Conservation (phyloP, 306 rosid genomes). For the Vachellia collinsii region DNA sequence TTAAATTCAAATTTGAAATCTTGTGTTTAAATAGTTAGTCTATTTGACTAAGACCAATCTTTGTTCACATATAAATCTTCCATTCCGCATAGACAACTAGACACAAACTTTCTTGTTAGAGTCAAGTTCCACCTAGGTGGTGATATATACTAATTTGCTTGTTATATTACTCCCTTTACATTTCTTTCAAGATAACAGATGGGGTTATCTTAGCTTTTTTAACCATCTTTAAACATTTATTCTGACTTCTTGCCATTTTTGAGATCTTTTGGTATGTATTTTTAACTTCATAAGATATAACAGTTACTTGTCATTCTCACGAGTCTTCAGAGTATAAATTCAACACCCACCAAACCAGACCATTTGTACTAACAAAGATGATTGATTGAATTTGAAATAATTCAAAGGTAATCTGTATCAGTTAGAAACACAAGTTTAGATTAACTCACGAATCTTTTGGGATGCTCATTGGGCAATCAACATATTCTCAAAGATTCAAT, state of each 20-base stretch:
- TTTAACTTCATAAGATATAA: background rate
- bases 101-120: background rate
- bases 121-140: background rate
- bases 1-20: too few relatives aligned
- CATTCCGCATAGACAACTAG: background rate
- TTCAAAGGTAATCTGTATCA: background rate
- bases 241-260: background rate
- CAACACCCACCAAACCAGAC: slow-evolving; percentile 7
- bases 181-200: background rate
- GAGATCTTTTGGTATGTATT: background rate
- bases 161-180: background rate
- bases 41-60: too few relatives aligned
- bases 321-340: background rate
- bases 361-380: background rate
- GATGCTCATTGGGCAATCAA: slow-evolving; percentile 26
- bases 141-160: background rate
- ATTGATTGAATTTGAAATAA: background rate
- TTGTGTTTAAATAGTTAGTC: too few relatives aligned
- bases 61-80: too few relatives aligned
- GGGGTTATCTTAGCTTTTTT: background rate
- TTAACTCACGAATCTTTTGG: slow-evolving; percentile 1
- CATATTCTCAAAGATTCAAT: slow-evolving; percentile 19
- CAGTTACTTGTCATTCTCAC: background rate
- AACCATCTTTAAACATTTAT: background rate
- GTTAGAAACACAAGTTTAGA: background rate